phyloP scores from a whole-genome alignment of 495 filamentous ascomycete genomes.

The Penicillium longicatenatum region DNA sequence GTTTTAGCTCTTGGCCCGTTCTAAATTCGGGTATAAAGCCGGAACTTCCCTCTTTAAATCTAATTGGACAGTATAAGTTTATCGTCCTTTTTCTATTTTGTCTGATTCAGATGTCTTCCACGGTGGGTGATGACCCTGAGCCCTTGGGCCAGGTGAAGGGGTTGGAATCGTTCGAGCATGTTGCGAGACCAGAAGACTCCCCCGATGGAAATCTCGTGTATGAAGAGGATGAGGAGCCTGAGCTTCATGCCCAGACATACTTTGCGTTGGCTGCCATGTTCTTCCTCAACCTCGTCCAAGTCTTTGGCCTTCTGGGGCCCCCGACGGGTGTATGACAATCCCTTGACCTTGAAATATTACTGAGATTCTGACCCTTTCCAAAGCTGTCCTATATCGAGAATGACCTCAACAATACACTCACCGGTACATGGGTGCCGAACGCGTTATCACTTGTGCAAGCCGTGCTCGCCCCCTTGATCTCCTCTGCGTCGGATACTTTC shows the following conservation, averaged over 20 bases:
- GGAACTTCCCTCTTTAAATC: too few relatives aligned
- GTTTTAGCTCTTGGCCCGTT: too few relatives aligned
- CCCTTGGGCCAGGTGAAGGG: too few relatives aligned
- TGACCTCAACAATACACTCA: conserved; percentile 12
- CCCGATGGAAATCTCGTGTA: not conserved
- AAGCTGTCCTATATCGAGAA: conserved; percentile 5
- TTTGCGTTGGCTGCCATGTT: conserved; percentile 15
- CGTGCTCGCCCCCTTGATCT: conserved; percentile 13
- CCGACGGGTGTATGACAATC: conserved; percentile 5
- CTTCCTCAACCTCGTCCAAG: conserved; percentile 13
- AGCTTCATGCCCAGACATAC: conserved; percentile 12
- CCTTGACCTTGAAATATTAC: not conserved
- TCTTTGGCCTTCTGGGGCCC: conserved; percentile 16
- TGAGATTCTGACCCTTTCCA: not conserved
- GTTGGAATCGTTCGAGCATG: too few relatives aligned
- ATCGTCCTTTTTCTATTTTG: too few relatives aligned
- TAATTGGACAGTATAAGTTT: too few relatives aligned
- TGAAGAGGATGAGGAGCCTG: conserved; percentile 2
- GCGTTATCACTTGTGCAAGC: conserved; percentile 15
- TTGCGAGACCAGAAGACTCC: too few relatives aligned
- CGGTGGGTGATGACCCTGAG: too few relatives aligned
- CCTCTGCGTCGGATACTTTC: conserved; percentile 15
- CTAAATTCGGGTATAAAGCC: too few relatives aligned
- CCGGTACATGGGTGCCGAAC: conserved; percentile 16
- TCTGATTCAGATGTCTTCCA: too few relatives aligned